Evolutionary conservation across 345 rosid genomes (phyloP).

Genomic region (Murraya koenigii): DNA sequence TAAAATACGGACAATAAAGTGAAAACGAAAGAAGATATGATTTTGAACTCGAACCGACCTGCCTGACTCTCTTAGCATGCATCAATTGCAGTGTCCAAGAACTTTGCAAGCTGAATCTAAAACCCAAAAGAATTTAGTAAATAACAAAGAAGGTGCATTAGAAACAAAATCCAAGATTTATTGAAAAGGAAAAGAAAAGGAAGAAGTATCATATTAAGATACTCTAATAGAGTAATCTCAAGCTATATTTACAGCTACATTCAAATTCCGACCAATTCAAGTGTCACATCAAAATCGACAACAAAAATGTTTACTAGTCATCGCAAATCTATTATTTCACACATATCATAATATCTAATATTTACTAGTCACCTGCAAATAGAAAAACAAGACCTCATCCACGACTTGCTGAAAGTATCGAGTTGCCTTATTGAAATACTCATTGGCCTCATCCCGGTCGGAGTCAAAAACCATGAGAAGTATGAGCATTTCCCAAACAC

Average conservation of each 20-base stretch:
- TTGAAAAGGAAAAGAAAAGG: background rate
- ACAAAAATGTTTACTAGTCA: too few relatives aligned
- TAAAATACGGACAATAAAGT: background rate
- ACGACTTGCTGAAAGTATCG: constrained; percentile 67
- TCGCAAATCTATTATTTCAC: constrained; percentile 2
- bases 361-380: background rate
- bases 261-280: too few relatives aligned
- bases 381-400: constrained; percentile 43
- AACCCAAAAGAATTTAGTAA: constrained; percentile 4
- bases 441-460: constrained; percentile 64
- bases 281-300: too few relatives aligned
- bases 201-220: too few relatives aligned
- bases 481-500: constrained; percentile 85
- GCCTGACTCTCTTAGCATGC: constrained; percentile 90
- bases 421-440: constrained; percentile 63
- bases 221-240: too few relatives aligned
- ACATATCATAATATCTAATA: background rate
- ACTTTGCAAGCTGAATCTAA: constrained; percentile 56
- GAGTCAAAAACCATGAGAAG: constrained; percentile 67
- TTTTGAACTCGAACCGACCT: constrained; percentile 35
- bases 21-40: background rate
- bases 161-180: too few relatives aligned
- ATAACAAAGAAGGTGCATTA: background rate
- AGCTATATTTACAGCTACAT: too few relatives aligned
- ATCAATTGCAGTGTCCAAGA: constrained; percentile 66